Conservation (phyloP, 441 rosid genomes). For the Croton laevigatus region DNA sequence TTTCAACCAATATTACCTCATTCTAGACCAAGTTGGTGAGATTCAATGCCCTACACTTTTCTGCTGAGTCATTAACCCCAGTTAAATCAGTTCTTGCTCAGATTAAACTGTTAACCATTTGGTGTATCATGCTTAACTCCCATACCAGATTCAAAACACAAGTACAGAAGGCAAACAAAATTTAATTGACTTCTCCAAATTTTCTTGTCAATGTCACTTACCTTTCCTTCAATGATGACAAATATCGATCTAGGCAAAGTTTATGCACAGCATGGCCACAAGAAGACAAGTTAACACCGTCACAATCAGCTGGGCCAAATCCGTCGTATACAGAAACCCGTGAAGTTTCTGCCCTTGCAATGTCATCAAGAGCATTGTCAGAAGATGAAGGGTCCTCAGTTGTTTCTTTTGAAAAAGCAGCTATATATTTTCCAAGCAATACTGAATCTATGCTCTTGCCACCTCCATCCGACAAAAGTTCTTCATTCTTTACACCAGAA, state of each 20-base stretch:
- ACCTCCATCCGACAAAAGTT: constrained; percentile 32
- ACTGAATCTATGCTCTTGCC: constrained; percentile 41
- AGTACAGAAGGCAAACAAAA: constrained; percentile 8
- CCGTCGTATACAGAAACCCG: constrained; percentile 47
- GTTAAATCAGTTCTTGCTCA: too few relatives aligned
- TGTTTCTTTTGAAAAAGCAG: constrained; percentile 46
- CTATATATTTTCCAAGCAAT: constrained; percentile 48
- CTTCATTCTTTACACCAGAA: constrained; percentile 30
- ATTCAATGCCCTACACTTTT: too few relatives aligned
- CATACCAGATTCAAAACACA: background rate
- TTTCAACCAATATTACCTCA: too few relatives aligned
- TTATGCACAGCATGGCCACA: constrained; percentile 99
- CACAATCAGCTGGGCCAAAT: constrained; percentile 77
- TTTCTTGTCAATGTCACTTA: constrained; percentile 25
- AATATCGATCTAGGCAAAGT: constrained; percentile 81
- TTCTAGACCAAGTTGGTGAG: too few relatives aligned
- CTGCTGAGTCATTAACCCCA: too few relatives aligned
- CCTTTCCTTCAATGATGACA: constrained; percentile 90
- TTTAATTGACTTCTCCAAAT: background rate
- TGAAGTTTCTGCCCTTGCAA: constrained; percentile 29
- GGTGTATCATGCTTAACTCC: background rate
- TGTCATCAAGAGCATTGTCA: constrained; percentile 35
- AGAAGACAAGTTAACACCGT: constrained; percentile 86
- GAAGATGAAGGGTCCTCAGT: constrained; percentile 42
- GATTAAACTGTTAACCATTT: background rate